Evolutionary conservation across 768 basidiomycete genomes (phyloP), one percentile per base, ranked within the genome.

Genomic region (Mycena polygramma): DNA sequence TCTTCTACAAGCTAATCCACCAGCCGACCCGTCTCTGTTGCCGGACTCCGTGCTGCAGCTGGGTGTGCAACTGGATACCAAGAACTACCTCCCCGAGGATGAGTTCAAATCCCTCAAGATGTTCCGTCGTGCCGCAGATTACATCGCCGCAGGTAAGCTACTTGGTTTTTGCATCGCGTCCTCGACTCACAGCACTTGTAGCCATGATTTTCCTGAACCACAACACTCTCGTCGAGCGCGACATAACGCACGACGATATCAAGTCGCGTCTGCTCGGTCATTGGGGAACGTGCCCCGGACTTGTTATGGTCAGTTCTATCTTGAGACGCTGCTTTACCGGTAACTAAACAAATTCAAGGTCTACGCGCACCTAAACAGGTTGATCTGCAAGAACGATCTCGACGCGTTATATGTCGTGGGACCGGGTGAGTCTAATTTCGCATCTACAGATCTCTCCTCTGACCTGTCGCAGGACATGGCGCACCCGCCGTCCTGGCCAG

Each of bases 401-500:
- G 88, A 94, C 71, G 84, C 88, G 4, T 85, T 96, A 55, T 93
- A 92, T 68, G 90, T 96, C 59, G 92, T 94, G 7, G 95, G 95
- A 3, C 94, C 93, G 63, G 92, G 91, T 86, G 67, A 36, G 80
- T 77, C 62, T 55, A 54, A 15, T 63, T n/a, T n/a, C n/a, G n/a
- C n/a, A n/a, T n/a, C n/a, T n/a, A n/a, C n/a, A n/a, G n/a, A n/a
- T 10, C 45, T 19, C 17, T 35, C 49, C 22, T 1, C n/a, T 61
- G 15, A 63, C 20, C 63, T 24, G 60, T 20, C 58, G 66, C 78
- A 83, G 92, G 92, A 17, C 94, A 96, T 75, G 95, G 94, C 43
- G 95, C 96, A 7, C 96, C 96, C 24, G 94, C 89, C 30, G 87
- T 97, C 35, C 87, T 98, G n/a, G 87, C 95, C 13, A 91, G 90